phyloP scores from a whole-genome alignment of 192 early-diverging fungal species.

The Umbelopsis isabellina region DNA sequence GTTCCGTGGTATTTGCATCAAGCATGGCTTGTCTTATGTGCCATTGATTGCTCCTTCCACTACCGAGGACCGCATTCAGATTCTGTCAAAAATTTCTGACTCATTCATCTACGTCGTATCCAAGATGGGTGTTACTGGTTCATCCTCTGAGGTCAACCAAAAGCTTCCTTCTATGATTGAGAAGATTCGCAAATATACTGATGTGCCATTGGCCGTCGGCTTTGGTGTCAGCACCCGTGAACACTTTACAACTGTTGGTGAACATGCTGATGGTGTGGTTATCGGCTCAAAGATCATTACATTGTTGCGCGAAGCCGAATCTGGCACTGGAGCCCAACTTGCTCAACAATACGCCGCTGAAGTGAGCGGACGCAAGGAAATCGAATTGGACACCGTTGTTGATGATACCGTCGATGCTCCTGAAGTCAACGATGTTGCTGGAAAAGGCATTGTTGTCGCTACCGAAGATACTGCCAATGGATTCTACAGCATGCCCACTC shows the following conservation, averaged over 20 bases:
- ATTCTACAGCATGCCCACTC: constrained; percentile 66
- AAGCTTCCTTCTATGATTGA: constrained; percentile 75
- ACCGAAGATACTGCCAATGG: constrained; percentile 9
- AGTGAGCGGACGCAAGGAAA: constrained; percentile 44
- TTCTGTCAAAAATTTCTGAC: constrained; percentile 81
- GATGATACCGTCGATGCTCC: not conserved
- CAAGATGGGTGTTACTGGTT: constrained; percentile 93
- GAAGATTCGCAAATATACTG: constrained; percentile 80
- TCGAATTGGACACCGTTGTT: constrained; percentile 21
- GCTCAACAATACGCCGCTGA: constrained; percentile 52
- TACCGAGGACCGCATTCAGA: constrained; percentile 78
- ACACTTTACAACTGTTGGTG: constrained; percentile 86
- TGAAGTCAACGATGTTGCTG: constrained; percentile 12
- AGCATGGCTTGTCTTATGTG: constrained; percentile 52
- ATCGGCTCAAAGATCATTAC: constrained; percentile 93
- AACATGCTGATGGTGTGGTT: constrained; percentile 92
- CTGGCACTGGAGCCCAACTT: constrained; percentile 34
- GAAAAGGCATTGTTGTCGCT: constrained; percentile 10
- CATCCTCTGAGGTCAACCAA: constrained; percentile 62
- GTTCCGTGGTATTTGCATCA: constrained; percentile 79
- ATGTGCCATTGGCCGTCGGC: constrained; percentile 90
- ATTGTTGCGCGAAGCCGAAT: constrained; percentile 67
- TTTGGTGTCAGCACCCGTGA: constrained; percentile 93
- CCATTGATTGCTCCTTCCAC: constrained; percentile 86
- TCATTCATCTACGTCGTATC: constrained; percentile 97